Base-by-base conservation (phyloP, 83 land plant genomes). In the Isoetes engelmannii region DNA sequence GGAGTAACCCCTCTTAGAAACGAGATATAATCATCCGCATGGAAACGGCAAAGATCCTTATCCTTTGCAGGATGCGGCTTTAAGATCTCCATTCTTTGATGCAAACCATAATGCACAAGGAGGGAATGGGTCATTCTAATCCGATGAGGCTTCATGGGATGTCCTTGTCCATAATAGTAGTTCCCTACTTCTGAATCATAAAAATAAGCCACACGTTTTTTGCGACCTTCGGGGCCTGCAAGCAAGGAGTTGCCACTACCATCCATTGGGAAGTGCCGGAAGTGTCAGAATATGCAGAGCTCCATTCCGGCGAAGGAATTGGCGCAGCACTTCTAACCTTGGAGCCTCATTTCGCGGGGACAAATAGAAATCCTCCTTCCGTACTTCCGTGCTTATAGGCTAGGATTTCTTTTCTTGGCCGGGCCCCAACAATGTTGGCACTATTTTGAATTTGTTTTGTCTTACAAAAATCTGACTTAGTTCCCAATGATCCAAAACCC, bases 101-200 rank as follows among this genome's bases (percentile, higher is more conserved):
- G 75, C 19, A 74, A 5, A 13, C 76, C 76, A 45, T 74, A 74
- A 19, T 74, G 77, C 19, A 71, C 64, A 19, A 74, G 74, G 45
- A 74, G 75, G 19, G 77, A 71, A 64, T 74, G 77, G 18, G 77
- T 72, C 77, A 74, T 74, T 37, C 77, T 61, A 21, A 74, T 74
- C 44, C 77, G 75, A 42, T 74, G 77, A n/a, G 77, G 77, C 74
- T 74, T 74, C 77, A 74, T 74, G 5, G 77, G 77, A 58, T 71
- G 74, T 43, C 74, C 74, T 53, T 71, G 74, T 4, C 74, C 74
- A 44, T 71, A 71, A 55, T 71, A 74, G 53, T 74, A 74, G 64
- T 74, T 74, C 44, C 77, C 77, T 0, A 74, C 77, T 43, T 74
- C 77, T 0, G 77, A 50, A 57, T 74, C 77, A 42, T 74, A 74